These are phyloP conservation scores for Pulveroboletus sp. DNA, from an alignment of 768 basidiomycete species.

Conservation along the genomic window DNA sequence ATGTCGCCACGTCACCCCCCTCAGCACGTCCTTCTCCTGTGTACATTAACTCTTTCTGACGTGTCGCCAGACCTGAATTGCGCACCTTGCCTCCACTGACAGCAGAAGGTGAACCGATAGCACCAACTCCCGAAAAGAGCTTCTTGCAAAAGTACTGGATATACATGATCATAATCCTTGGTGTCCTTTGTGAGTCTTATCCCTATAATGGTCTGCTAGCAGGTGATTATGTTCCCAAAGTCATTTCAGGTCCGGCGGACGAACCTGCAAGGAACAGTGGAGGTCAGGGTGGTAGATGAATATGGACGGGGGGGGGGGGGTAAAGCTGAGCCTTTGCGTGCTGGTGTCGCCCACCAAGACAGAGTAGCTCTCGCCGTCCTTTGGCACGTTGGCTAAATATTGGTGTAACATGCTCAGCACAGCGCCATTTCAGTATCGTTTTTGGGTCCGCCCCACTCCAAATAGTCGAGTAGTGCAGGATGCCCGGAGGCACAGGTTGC, in stretches of 20 bases:
- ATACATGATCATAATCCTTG: conserved; percentile 58
- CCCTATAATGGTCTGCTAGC: not conserved
- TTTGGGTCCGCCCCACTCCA: not conserved
- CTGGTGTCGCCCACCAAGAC: not conserved
- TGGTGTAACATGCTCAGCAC: conserved; percentile 11
- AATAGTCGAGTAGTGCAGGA: not conserved
- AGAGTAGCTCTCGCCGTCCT: conserved; percentile 1
- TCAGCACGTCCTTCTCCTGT: conserved; percentile 38
- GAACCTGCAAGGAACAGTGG: conserved; percentile 19
- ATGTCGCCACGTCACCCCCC: conserved; percentile 47
- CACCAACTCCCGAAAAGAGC: conserved; percentile 61
- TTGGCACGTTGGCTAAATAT: conserved; percentile 16
- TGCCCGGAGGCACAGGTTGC: not conserved
- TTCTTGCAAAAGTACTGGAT: conserved; percentile 92
- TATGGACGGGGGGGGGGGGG: not conserved
- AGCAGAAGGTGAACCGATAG: conserved; percentile 58
- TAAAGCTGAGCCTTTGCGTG: not conserved
- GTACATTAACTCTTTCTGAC: conserved; percentile 1
- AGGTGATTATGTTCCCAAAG: conserved; percentile 7
- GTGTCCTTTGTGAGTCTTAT: conserved; percentile 51
- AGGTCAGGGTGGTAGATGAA: conserved; percentile 25
- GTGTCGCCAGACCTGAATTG: conserved; percentile 53
- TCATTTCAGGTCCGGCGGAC: conserved; percentile 29
- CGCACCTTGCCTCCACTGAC: conserved; percentile 64
- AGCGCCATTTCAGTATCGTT: not conserved